Evolutionary conservation across 352 stramenopile genomes (phyloP).

Genomic region (Phytophthora nicotianae): DNA sequence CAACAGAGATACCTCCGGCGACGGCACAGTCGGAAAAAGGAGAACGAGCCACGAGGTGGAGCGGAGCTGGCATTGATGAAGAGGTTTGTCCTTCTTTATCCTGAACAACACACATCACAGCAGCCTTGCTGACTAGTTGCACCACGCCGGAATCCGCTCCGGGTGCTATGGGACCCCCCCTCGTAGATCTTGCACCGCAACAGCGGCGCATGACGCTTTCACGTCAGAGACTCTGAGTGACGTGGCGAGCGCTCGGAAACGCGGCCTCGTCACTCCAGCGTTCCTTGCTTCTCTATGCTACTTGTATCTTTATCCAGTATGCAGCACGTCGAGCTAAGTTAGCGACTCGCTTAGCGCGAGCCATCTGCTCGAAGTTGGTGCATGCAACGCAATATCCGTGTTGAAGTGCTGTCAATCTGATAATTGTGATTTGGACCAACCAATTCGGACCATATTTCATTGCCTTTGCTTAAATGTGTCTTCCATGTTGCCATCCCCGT

Average conservation of each 20-base stretch:
- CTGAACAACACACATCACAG: no score
- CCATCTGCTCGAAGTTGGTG: constrained; percentile 13
- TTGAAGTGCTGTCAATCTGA: constrained; percentile 14
- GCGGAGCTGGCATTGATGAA: no score
- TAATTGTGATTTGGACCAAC: not conserved
- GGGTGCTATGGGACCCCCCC: no score
- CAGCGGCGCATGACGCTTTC: constrained; percentile 12
- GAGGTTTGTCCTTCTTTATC: no score
- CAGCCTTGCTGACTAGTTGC: no score
- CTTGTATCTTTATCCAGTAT: not conserved
- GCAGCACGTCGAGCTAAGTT: not conserved
- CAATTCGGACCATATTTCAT: constrained; percentile 6
- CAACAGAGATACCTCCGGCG: not conserved
- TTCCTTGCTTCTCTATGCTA: not conserved
- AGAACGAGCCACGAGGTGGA: not conserved
- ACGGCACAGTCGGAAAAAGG: not conserved
- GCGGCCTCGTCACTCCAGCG: constrained; percentile 22
- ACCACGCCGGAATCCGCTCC: no score
- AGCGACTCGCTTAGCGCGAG: not conserved
- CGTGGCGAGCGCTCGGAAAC: constrained; percentile 8
- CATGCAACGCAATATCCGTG: constrained; percentile 14
- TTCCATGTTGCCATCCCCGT: no score
- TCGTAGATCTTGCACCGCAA: not conserved
- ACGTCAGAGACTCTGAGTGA: constrained; percentile 8
- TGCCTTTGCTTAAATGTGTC: not conserved